Evolutionary conservation across 2,329 filamentous ascomycete species (phyloP).

Genomic region (Biscogniauxia sp.): DNA sequence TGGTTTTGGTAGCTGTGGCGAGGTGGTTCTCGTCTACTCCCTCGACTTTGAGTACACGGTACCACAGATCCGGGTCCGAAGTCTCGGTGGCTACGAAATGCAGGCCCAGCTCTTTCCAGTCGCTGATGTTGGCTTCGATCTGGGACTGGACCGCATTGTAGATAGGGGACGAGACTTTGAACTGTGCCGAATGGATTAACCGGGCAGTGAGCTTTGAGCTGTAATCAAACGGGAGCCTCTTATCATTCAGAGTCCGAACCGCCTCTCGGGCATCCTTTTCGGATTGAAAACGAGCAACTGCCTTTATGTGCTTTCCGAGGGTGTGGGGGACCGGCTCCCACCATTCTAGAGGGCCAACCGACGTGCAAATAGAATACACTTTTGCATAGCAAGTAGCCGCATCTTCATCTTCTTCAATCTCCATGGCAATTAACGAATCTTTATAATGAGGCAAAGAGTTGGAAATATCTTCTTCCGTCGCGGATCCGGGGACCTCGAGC

Average conservation of each 20-base stretch:
- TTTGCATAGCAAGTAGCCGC: conserved; percentile 16
- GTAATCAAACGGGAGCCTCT: conserved; percentile 29
- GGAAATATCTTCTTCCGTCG: conserved; percentile 15
- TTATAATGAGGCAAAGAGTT: conserved; percentile 12
- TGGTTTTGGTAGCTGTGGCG: conserved; percentile 29
- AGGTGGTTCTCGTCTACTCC: conserved; percentile 32
- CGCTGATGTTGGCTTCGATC: conserved; percentile 25
- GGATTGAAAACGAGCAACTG: conserved; percentile 37
- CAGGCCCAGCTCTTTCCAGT: conserved; percentile 33
- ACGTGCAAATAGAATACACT: conserved; percentile 31
- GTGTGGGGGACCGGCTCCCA: conserved; percentile 29
- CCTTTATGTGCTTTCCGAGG: conserved; percentile 37
- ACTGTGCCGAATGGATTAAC: conserved; percentile 36
- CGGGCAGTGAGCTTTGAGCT: conserved; percentile 35
- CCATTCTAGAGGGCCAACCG: conserved; percentile 34
- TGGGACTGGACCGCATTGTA: conserved; percentile 31
- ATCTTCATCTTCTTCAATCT: conserved; percentile 17
- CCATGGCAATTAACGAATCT: conserved; percentile 19
- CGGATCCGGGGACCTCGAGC: conserved; percentile 20
- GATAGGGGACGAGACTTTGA: conserved; percentile 37
- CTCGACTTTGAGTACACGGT: conserved; percentile 38
- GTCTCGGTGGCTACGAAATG: conserved; percentile 27
- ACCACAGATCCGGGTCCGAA: conserved; percentile 20
- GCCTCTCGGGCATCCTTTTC: conserved; percentile 38
- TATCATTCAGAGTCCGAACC: conserved; percentile 30